Evolutionary conservation across 768 basidiomycete genomes (phyloP), one percentile per base, ranked within the genome.

Genomic region (Podaxis rugospora): DNA sequence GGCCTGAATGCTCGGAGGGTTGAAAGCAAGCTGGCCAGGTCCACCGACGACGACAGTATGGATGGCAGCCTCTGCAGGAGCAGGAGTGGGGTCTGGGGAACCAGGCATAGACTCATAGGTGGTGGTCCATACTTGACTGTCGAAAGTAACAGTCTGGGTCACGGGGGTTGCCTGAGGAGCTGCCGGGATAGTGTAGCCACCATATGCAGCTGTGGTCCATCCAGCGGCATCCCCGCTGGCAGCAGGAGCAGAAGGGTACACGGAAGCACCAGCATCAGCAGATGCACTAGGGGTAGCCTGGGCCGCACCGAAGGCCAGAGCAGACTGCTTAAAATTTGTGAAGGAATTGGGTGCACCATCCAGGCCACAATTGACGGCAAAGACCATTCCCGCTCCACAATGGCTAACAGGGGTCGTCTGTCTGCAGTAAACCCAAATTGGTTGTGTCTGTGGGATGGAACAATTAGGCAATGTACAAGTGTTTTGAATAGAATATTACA

Each of bases 381-480:
- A 86, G 46, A 88, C 84, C 85, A 88, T 87, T 66, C 85, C 86
- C 62, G 72, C 65, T 57, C 84, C 84, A 65, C 87, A 87, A 69
- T 88, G 86, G 61, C 77, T 80, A 37, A 69, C 74, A 4, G 84
- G 74, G 1, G 80, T 82, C 42, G 77, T 74, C 65, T 87, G 86
- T 46, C 70, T 72, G 68, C 86, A 87, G 74, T 80, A 81, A 3
- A 85, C 74, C 86, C 85, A 87, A 39, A 84, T 72, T 3, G 85
- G 85, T 39, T 77, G 66, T 5, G 81, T 83, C 83, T 84, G 59
- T 35, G 59, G 57, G 9, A 44, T 46, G 21, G 21, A 11, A 21
- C 13, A 51, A 36, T 57, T 9, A 27, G 25, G 16, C 21, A 5
- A 50, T 39, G 2, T 39, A 6, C 36, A 37, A 6, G 50, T 10